Evolutionary conservation across 1,284 basidiomycete genomes (phyloP), one percentile per base, ranked within the genome.

Genomic region (Sporisorium sorghi): DNA sequence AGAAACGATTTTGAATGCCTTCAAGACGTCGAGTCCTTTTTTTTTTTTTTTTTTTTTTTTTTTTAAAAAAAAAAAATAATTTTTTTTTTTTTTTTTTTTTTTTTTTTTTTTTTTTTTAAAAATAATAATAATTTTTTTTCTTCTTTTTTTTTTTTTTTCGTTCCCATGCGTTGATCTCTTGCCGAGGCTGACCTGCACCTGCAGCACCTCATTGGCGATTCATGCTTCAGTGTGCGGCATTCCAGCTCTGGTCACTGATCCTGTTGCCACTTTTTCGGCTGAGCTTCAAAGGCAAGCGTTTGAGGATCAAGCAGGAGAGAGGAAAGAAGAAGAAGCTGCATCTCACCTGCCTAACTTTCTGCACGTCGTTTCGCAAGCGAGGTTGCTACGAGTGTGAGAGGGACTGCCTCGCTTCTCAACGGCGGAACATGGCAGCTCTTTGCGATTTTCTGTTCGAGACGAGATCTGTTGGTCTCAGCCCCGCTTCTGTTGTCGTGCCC

Each of bases 301-400:
- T n/a, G n/a, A n/a, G n/a, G n/a, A 35, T 3, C 14, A 3, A 35
- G 33, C 35, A 37, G 35, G 15, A 37, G n/a, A 37, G 35, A n/a
- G 14, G 46, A 19, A 47, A n/a, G 28, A 15, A 10, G 8, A 44
- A 5, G 15, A 11, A 35, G 47, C 32, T 49, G 47, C 47, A 47
- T 30, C 21, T 44, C 43, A 57, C 44, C 55, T 57, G 55, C 55
- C 37, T 57, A 21, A 21, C 46, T 40, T 42, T 26, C 32, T 57
- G 46, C 55, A 57, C 12, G 19, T 55, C 53, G 53, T 19, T 35
- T 43, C 11, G 35, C 40, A 55, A 55, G 53, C 53, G 43, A 55
- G 43, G 10, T 30, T 30, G 46, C n/a, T 9, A 46, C 44, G 8
- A 46, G 44, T n/a, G 44, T n/a, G n/a, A n/a, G n/a, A n/a, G n/a